Percentiles rank a stretch among this genome's conserved stretches.
These are phyloP conservation scores for Lippia alba DNA, from an alignment of 305 asterid genomes.

Conservation along the genomic window DNA sequence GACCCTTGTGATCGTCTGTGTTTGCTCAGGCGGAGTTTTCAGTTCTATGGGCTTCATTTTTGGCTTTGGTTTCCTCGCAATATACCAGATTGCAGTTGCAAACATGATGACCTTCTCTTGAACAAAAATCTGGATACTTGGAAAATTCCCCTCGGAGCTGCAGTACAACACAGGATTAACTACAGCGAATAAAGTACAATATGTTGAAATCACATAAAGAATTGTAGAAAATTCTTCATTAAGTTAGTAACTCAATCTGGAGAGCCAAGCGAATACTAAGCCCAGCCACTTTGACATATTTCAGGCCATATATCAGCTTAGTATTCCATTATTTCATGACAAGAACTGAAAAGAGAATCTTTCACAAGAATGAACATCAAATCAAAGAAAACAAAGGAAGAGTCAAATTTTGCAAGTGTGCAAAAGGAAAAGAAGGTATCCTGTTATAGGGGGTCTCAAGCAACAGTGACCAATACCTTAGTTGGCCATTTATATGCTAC, in stretches of 20 bases:
- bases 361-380: constrained; percentile 19
- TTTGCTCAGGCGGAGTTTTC: constrained; percentile 71
- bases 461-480: constrained; percentile 49
- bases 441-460: constrained; percentile 46
- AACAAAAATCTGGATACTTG: constrained; percentile 1
- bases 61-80: constrained; percentile 71
- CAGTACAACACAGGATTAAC: constrained; percentile 23
- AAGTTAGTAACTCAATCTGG: too few relatives aligned
- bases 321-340: too few relatives aligned
- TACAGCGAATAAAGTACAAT: not conserved
- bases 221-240: not conserved
- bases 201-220: not conserved
- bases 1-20: constrained; percentile 76
- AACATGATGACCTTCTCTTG: constrained; percentile 54
- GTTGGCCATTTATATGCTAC: constrained; percentile 53
- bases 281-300: too few relatives aligned
- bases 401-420: not conserved
- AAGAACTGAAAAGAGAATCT: too few relatives aligned
- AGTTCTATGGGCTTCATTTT: constrained; percentile 79
- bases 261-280: too few relatives aligned
- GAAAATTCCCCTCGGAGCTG: constrained; percentile 25
- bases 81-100: constrained; percentile 62
- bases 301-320: too few relatives aligned
- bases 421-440: constrained; percentile 36
- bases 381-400: constrained; percentile 22